phyloP scores from a whole-genome alignment of 2,329 filamentous ascomycete species.

The Onygenales sp. region DNA sequence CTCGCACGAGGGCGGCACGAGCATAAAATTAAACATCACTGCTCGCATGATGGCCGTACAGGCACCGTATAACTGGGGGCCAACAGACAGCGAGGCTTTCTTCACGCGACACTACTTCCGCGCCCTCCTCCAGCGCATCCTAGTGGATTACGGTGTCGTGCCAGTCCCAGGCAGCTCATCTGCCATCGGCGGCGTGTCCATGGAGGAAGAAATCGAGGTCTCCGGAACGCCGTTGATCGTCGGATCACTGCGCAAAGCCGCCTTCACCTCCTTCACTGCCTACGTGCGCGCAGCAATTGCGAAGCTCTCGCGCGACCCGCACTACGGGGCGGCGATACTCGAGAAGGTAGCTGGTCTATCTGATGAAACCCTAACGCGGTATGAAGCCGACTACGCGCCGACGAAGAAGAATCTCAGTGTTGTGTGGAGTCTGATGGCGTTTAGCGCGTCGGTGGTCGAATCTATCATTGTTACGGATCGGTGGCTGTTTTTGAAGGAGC shows the following conservation, averaged over 20 bases:
- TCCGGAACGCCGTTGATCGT: slow-evolving; percentile 71
- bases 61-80: slow-evolving; percentile 85
- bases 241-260: slow-evolving; percentile 70
- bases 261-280: slow-evolving; percentile 62
- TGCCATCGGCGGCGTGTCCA: slow-evolving; percentile 15
- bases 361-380: slow-evolving; percentile 64
- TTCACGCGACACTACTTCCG: slow-evolving; percentile 92
- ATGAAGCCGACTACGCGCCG: slow-evolving; percentile 54
- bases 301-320: slow-evolving; percentile 58
- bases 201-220: slow-evolving; percentile 12
- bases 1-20: slow-evolving; percentile 44
- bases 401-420: slow-evolving; percentile 74
- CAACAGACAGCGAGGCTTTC: slow-evolving; percentile 70
- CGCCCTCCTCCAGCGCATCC: slow-evolving; percentile 81
- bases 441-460: slow-evolving; percentile 81
- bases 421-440: slow-evolving; percentile 93
- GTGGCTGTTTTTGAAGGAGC: slow-evolving; percentile 78
- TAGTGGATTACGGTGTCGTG: slow-evolving; percentile 74
- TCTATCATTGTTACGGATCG: slow-evolving; percentile 83
- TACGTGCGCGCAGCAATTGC: slow-evolving; percentile 74
- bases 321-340: slow-evolving; percentile 51
- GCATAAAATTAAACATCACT: slow-evolving; percentile 85
- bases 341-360: slow-evolving; percentile 59
- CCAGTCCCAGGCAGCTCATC: slow-evolving; percentile 38
- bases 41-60: slow-evolving; percentile 98